Conservation (phyloP, 176 grass and related monocot species). For the Triticum monococcum region DNA sequence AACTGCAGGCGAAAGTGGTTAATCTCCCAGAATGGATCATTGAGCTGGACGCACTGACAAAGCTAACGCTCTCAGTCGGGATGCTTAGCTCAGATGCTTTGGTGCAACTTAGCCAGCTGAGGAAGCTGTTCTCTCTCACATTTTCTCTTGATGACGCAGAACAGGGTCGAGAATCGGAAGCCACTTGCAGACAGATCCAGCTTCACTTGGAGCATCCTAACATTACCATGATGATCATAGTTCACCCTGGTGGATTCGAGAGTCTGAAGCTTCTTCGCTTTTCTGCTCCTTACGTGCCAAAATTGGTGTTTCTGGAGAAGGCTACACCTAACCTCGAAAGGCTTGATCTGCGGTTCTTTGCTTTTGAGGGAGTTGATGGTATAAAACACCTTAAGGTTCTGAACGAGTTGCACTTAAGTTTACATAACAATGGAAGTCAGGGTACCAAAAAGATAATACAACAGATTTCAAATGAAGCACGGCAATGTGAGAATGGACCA, state of each 20-base stretch:
- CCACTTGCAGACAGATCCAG: background rate
- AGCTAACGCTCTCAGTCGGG: background rate
- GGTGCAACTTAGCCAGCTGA: background rate
- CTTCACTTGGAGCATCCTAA: background rate
- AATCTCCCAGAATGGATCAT: background rate
- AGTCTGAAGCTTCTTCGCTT: background rate
- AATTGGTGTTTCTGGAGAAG: background rate
- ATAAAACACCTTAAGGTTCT: background rate
- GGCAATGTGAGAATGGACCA: background rate
- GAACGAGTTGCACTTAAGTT: background rate
- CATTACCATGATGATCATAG: background rate
- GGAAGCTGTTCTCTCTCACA: background rate
- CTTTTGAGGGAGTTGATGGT: background rate
- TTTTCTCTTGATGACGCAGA: background rate
- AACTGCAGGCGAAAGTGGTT: background rate
- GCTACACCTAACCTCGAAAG: background rate
- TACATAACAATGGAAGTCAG: background rate
- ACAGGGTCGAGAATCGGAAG: background rate
- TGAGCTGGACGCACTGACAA: background rate
- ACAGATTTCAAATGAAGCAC: background rate
- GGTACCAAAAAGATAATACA: background rate
- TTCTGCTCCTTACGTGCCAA: background rate
- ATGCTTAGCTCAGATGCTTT: background rate
- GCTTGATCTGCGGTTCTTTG: background rate
- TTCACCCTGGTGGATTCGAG: background rate